A percentile compares a stretch with the other conserved stretches of the same genome.
Conservation (phyloP, 2,329 filamentous ascomycete species). For the Xylaria sp. region DNA sequence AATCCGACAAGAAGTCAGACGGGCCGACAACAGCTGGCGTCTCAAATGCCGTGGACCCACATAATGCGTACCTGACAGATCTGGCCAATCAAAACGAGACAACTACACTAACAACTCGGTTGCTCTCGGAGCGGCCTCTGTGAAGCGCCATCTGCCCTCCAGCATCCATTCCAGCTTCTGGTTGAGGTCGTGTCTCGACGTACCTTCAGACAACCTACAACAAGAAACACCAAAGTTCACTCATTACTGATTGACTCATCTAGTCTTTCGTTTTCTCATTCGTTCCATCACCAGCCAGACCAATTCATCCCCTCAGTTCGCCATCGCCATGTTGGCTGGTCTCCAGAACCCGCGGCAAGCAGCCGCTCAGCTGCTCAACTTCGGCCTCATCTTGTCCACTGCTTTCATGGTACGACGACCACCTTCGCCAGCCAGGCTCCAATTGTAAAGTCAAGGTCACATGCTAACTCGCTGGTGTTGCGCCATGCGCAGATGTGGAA, state of each 20-base stretch:
- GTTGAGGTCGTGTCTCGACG: too few relatives aligned
- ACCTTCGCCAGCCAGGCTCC: background rate
- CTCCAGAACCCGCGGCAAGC: conserved; percentile 74
- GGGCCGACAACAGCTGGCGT: too few relatives aligned
- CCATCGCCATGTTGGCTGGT: conserved; percentile 57
- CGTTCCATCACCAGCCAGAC: background rate
- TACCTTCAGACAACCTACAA: too few relatives aligned
- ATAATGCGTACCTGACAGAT: background rate
- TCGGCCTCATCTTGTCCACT: conserved; percentile 81
- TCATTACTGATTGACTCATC: background rate
- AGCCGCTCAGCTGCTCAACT: conserved; percentile 79
- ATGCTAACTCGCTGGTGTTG: background rate
- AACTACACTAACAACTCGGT: background rate
- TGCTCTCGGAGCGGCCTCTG: too few relatives aligned
- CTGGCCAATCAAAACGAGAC: background rate
- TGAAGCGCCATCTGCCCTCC: background rate
- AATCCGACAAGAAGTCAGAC: too few relatives aligned
- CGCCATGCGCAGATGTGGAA: conserved; percentile 64
- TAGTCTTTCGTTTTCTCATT: background rate
- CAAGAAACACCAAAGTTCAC: background rate
- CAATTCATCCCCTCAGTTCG: background rate
- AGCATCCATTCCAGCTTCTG: background rate
- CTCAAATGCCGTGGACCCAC: background rate
- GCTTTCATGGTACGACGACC: conserved; percentile 71
- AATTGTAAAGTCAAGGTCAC: background rate